Conservation (phyloP, 106 monocot genomes). For the Allium fistulosum region DNA sequence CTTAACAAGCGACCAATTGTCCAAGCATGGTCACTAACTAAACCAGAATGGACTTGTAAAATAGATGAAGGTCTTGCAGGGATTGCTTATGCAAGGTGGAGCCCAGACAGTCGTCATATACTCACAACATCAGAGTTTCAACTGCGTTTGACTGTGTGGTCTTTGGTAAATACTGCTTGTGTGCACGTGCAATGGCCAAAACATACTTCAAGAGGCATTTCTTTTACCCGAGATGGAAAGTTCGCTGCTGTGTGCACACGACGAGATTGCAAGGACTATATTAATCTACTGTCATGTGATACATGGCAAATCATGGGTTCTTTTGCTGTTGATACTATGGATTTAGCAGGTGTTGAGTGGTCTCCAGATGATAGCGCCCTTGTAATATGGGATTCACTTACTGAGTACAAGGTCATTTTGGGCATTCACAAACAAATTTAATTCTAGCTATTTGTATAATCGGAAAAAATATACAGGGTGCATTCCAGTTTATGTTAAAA, state of each 20-base stretch:
- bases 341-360: slow-evolving; percentile 88
- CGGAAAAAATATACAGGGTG: background rate
- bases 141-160: slow-evolving; percentile 95
- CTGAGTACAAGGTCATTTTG: slow-evolving; percentile 76
- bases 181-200: slow-evolving; percentile 96
- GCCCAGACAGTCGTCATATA: slow-evolving; percentile 97
- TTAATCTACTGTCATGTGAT: slow-evolving; percentile 87
- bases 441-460: background rate
- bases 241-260: slow-evolving; percentile 91
- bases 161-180: slow-evolving; percentile 84
- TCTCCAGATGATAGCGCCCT: slow-evolving; percentile 95
- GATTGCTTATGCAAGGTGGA: slow-evolving; percentile 94
- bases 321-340: slow-evolving; percentile 87
- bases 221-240: slow-evolving; percentile 92
- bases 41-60: slow-evolving; percentile 93
- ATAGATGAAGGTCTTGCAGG: slow-evolving; percentile 92
- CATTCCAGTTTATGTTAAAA: background rate
- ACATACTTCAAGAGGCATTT: slow-evolving; percentile 69
- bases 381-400: slow-evolving; percentile 87
- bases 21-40: slow-evolving; percentile 91
- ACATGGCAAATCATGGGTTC: slow-evolving; percentile 90
- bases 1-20: slow-evolving; percentile 89
- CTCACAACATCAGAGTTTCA: slow-evolving; percentile 96
- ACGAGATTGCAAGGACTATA: slow-evolving; percentile 87
- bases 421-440: background rate